Conservation (phyloP, 169 alveolate species). For the Cryptosporidium ryanae region DNA sequence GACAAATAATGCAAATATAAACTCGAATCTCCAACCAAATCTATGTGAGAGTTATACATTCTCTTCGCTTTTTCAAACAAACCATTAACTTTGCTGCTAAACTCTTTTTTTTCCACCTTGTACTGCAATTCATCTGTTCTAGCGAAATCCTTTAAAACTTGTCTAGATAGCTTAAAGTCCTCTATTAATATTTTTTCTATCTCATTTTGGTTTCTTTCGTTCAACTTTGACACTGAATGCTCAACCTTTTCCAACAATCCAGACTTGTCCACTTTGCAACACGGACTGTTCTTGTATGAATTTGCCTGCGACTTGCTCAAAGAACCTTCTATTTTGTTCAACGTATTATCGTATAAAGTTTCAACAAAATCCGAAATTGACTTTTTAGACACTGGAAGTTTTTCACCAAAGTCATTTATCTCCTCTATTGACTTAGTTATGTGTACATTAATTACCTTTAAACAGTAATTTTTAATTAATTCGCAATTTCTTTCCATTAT, state of each 20-base stretch:
- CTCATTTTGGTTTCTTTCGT: slow-evolving; percentile 21
- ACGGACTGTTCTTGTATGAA: slow-evolving; percentile 41
- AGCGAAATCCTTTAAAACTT: background rate
- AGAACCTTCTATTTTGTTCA: slow-evolving; percentile 15
- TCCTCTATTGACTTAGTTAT: slow-evolving; percentile 12
- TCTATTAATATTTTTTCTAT: slow-evolving; percentile 24
- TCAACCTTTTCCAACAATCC: slow-evolving; percentile 18
- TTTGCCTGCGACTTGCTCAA: slow-evolving; percentile 5
- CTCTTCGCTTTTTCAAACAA: background rate
- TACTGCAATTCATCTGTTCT: slow-evolving; percentile 23
- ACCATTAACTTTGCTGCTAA: slow-evolving; percentile 29
- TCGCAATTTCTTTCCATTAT: slow-evolving; percentile 50
- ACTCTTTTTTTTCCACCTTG: slow-evolving; percentile 18
- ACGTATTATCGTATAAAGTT: background rate
- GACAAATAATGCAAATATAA: slow-evolving; percentile 5
- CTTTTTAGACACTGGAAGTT: slow-evolving; percentile 23
- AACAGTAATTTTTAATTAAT: slow-evolving; percentile 34
- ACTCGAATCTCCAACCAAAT: slow-evolving; percentile 12
- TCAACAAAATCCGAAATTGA: slow-evolving; percentile 1
- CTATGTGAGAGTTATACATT: slow-evolving; percentile 5
- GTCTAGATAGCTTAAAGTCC: slow-evolving; percentile 11
- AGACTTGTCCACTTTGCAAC: slow-evolving; percentile 22
- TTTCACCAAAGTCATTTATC: slow-evolving; percentile 39
- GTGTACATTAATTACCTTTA: slow-evolving; percentile 12
- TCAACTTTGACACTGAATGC: background rate